Percentiles rank a stretch among this genome's conserved stretches.
Conservation (phyloP, 2,329 filamentous ascomycete genomes). For the Ceratocystis eucalypticola region DNA sequence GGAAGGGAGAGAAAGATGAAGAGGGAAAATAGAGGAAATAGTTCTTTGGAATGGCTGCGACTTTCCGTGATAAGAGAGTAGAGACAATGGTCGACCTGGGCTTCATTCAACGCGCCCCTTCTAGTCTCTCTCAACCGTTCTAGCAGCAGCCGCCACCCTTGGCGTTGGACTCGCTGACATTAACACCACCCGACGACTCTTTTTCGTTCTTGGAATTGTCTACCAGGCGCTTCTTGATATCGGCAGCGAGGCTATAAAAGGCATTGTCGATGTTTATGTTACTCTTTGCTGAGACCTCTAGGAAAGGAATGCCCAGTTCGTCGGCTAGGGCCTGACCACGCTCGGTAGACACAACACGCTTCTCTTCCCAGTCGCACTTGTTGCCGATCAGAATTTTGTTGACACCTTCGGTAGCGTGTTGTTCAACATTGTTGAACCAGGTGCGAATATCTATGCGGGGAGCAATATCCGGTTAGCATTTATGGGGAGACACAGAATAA, state of each 20-base stretch:
- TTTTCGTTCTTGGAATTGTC: constrained; percentile 74
- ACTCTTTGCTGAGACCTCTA: constrained; percentile 96
- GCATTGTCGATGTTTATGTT: constrained; percentile 99
- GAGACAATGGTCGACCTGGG: not conserved
- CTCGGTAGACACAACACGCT: constrained; percentile 85
- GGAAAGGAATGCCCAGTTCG: constrained; percentile 93
- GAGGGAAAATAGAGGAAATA: not conserved
- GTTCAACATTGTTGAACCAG: constrained; percentile 98
- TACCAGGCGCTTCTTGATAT: constrained; percentile 97
- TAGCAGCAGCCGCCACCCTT: constrained; percentile 66
- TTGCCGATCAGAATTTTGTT: constrained; percentile 99
- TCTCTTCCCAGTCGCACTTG: constrained; percentile 99
- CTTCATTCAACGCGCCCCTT: not conserved
- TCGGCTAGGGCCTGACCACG: constrained; percentile 86
- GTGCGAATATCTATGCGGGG: constrained; percentile 72
- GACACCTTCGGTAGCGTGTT: constrained; percentile 94
- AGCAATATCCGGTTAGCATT: constrained; percentile 13
- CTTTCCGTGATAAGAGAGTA: not conserved
- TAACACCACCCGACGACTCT: constrained; percentile 45
- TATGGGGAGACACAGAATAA: constrained; percentile 13
- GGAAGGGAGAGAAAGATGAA: not conserved
- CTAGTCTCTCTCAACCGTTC: constrained; percentile 21
- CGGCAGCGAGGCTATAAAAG: constrained; percentile 85
- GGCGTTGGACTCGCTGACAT: constrained; percentile 48
- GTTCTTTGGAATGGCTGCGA: not conserved